Percentiles rank a stretch among this genome's conserved stretches.
Evolutionary conservation across 805 yeast genomes (phyloP).

Genomic region (Kazachstania martiniae): DNA sequence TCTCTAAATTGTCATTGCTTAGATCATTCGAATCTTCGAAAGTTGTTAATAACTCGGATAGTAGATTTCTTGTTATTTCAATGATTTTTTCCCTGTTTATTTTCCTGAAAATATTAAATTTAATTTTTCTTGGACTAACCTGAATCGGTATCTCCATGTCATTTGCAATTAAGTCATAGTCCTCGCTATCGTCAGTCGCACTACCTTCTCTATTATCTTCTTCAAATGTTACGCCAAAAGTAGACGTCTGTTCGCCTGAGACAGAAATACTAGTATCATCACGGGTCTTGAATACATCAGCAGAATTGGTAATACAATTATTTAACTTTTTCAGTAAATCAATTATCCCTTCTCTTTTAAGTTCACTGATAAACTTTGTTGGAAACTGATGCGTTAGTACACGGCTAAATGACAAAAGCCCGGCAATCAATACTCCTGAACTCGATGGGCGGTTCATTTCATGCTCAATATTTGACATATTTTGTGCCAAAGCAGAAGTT

Average conservation of each 20-base stretch:
- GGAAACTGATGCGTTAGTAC: too few relatives aligned
- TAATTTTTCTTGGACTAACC: constrained; percentile 16
- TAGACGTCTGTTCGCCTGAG: too few relatives aligned
- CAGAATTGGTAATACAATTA: not conserved
- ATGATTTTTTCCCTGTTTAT: not conserved
- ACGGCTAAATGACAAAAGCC: constrained; percentile 40
- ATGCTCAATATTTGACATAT: constrained; percentile 31
- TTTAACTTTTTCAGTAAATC: constrained; percentile 11
- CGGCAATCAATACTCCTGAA: constrained; percentile 37
- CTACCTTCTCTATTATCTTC: constrained; percentile 12
- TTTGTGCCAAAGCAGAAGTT: constrained; percentile 53
- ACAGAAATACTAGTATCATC: too few relatives aligned
- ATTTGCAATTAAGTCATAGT: constrained; percentile 19
- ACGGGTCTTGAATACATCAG: too few relatives aligned
- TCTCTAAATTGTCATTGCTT: too few relatives aligned
- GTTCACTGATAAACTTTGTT: too few relatives aligned
- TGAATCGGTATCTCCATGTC: constrained; percentile 27
- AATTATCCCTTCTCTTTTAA: constrained; percentile 54
- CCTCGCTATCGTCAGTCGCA: constrained; percentile 23
- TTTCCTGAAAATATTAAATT: constrained; percentile 12
- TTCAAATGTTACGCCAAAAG: constrained; percentile 10
- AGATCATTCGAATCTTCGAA: too few relatives aligned
- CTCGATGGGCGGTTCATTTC: too few relatives aligned
- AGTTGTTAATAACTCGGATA: too few relatives aligned
- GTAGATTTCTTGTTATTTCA: too few relatives aligned